Percentiles rank a stretch among this genome's conserved stretches.
These are phyloP conservation scores for Boletus eberwhitei DNA, from an alignment of 768 basidiomycete species.

Conservation along the genomic window DNA sequence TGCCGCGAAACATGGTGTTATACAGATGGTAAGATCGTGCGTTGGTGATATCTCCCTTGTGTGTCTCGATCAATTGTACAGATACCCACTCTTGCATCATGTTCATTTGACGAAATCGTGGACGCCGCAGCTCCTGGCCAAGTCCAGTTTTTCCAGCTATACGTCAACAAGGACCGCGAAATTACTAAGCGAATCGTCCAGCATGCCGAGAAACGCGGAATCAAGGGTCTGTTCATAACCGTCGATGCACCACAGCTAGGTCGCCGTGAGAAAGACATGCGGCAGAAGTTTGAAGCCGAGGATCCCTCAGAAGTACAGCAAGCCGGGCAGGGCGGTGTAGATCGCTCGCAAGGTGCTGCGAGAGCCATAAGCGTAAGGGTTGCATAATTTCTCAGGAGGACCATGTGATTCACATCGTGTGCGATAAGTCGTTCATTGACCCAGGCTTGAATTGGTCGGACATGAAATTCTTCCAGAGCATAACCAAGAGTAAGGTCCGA, in stretches of 20 bases:
- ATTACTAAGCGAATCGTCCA: constrained; percentile 85
- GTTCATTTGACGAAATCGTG: constrained; percentile 94
- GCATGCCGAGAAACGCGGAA: constrained; percentile 85
- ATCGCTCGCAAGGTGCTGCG: constrained; percentile 89
- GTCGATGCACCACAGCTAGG: constrained; percentile 98
- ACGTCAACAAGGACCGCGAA: constrained; percentile 83
- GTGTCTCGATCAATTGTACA: constrained; percentile 27
- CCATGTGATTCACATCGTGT: neutral
- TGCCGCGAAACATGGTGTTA: constrained; percentile 73
- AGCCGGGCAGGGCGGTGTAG: constrained; percentile 50
- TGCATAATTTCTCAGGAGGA: neutral
- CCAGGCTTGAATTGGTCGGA: constrained; percentile 79
- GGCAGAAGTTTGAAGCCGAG: constrained; percentile 90
- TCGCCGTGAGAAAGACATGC: constrained; percentile 94
- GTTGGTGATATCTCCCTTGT: neutral
- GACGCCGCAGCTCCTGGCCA: constrained; percentile 79
- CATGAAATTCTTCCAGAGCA: constrained; percentile 65
- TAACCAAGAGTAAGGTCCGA: constrained; percentile 54
- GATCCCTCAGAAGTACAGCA: constrained; percentile 41
- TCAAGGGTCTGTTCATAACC: constrained; percentile 94
- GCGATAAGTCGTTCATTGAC: constrained; percentile 83
- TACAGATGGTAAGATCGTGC: constrained; percentile 56
- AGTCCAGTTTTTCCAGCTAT: constrained; percentile 84
- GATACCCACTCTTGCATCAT: constrained; percentile 95
- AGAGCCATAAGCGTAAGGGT: constrained; percentile 80